These are phyloP conservation scores for Moesziomyces parantarcticus DNA, from an alignment of 1,284 basidiomycete species.

Conservation along the genomic window DNA sequence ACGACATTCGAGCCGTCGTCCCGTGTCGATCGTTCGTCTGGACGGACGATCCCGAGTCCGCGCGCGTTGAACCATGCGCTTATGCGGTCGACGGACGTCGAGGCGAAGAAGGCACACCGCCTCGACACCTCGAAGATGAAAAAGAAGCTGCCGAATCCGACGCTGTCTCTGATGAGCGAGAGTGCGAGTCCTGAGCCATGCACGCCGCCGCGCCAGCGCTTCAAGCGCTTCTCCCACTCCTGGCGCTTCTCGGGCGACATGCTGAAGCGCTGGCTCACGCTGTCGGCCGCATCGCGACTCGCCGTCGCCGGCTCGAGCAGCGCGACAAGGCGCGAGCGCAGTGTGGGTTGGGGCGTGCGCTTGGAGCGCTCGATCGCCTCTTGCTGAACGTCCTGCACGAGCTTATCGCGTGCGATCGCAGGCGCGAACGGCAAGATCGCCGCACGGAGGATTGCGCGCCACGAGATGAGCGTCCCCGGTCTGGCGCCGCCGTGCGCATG, in stretches of 20 bases:
- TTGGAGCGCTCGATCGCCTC: slow-evolving; percentile 40
- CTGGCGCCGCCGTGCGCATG: slow-evolving; percentile 2
- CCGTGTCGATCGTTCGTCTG: not conserved
- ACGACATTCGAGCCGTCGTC: slow-evolving; percentile 18
- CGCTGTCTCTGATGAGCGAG: slow-evolving; percentile 65
- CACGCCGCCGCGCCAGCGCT: slow-evolving; percentile 57
- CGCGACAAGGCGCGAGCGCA: slow-evolving; percentile 18
- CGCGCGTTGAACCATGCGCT: slow-evolving; percentile 49
- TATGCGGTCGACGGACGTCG: slow-evolving; percentile 60
- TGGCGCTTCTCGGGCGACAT: slow-evolving; percentile 49
- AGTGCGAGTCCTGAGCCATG: slow-evolving; percentile 65
- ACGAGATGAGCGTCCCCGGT: slow-evolving; percentile 49
- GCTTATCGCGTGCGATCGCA: slow-evolving; percentile 35
- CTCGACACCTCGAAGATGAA: slow-evolving; percentile 68
- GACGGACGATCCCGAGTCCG: slow-evolving; percentile 31
- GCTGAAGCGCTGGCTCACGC: slow-evolving; percentile 16
- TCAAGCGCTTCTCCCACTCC: slow-evolving; percentile 60
- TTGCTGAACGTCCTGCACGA: slow-evolving; percentile 52
- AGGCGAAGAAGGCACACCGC: slow-evolving; percentile 59
- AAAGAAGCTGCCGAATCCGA: slow-evolving; percentile 68
- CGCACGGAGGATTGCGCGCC: slow-evolving; percentile 61
- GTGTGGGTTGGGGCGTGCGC: slow-evolving; percentile 19
- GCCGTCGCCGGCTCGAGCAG: slow-evolving; percentile 30
- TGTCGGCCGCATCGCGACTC: slow-evolving; percentile 5
- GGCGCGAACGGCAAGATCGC: slow-evolving; percentile 65